Conservation (phyloP, 2,329 filamentous ascomycete genomes). For the Fusarium palustre region DNA sequence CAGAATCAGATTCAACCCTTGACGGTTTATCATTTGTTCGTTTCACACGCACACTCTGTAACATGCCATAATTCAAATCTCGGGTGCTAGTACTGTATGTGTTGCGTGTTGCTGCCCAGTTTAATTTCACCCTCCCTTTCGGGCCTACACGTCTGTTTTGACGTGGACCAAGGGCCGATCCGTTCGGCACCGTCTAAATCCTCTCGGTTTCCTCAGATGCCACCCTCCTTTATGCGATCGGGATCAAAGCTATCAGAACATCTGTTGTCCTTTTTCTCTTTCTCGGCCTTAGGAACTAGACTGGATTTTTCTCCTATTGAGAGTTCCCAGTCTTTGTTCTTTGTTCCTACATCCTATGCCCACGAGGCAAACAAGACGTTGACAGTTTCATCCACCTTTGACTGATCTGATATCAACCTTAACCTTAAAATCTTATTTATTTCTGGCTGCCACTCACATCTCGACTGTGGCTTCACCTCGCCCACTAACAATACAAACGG, state of each 20-base stretch:
- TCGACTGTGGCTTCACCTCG: slow-evolving; percentile 40
- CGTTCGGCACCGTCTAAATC: slow-evolving; percentile 37
- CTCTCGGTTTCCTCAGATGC: slow-evolving; percentile 21
- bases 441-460: slow-evolving; percentile 41
- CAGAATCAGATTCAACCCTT: background rate
- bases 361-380: slow-evolving; percentile 33
- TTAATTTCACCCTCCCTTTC: slow-evolving; percentile 35
- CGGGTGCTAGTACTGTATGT: slow-evolving; percentile 19
- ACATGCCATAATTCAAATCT: slow-evolving; percentile 23
- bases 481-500: slow-evolving; percentile 12
- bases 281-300: slow-evolving; percentile 33
- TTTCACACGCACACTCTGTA: slow-evolving; percentile 16
- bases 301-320: slow-evolving; percentile 7
- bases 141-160: slow-evolving; percentile 33
- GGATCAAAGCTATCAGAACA: slow-evolving; percentile 19
- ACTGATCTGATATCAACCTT: slow-evolving; percentile 24
- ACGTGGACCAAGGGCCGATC: slow-evolving; percentile 49
- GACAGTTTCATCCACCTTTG: slow-evolving; percentile 15
- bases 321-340: background rate
- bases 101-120: slow-evolving; percentile 31
- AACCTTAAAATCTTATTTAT: slow-evolving; percentile 43
- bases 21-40: background rate
- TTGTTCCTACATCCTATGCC: slow-evolving; percentile 1
- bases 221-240: slow-evolving; percentile 16
- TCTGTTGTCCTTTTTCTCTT: background rate